These are phyloP conservation scores for Penicillium egyptiacum DNA, from an alignment of 495 filamentous ascomycete genomes.

Conservation along the genomic window DNA sequence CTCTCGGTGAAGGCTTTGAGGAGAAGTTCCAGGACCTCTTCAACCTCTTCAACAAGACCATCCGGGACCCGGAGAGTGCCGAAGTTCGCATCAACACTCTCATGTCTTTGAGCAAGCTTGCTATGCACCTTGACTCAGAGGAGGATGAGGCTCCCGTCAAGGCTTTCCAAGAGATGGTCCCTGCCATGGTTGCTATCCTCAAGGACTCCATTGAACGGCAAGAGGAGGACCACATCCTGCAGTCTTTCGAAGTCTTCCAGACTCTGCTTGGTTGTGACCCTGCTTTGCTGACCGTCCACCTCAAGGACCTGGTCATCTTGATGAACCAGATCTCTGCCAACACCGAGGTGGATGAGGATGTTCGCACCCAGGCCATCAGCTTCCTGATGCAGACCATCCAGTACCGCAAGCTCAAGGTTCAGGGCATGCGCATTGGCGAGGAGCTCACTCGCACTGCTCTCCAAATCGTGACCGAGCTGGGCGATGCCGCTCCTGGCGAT, in stretches of 20 bases:
- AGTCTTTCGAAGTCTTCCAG: constrained; percentile 97
- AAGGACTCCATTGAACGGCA: constrained; percentile 74
- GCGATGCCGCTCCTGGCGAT: constrained; percentile 65
- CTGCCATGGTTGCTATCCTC: constrained; percentile 84
- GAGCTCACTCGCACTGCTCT: constrained; percentile 82
- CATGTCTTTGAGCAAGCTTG: constrained; percentile 84
- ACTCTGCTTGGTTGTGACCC: constrained; percentile 88
- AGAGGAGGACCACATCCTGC: constrained; percentile 82
- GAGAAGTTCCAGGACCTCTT: constrained; percentile 78
- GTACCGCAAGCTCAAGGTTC: constrained; percentile 94
- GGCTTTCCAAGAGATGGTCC: constrained; percentile 73
- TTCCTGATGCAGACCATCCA: constrained; percentile 91
- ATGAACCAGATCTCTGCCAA: constrained; percentile 86
- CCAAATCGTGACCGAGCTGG: constrained; percentile 84
- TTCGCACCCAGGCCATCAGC: constrained; percentile 81
- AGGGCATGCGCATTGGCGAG: constrained; percentile 77
- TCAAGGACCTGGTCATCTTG: constrained; percentile 87
- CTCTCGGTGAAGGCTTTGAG: constrained; percentile 72
- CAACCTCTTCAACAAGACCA: constrained; percentile 79
- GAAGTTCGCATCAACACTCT: constrained; percentile 95
- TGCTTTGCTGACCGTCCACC: constrained; percentile 77
- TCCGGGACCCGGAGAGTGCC: constrained; percentile 84
- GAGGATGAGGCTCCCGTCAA: constrained; percentile 71
- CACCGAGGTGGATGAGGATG: constrained; percentile 74
- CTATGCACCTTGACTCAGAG: constrained; percentile 83